Evolutionary conservation across 2,329 filamentous ascomycete genomes (phyloP).

Genomic region (Dactylonectria estremocensis): DNA sequence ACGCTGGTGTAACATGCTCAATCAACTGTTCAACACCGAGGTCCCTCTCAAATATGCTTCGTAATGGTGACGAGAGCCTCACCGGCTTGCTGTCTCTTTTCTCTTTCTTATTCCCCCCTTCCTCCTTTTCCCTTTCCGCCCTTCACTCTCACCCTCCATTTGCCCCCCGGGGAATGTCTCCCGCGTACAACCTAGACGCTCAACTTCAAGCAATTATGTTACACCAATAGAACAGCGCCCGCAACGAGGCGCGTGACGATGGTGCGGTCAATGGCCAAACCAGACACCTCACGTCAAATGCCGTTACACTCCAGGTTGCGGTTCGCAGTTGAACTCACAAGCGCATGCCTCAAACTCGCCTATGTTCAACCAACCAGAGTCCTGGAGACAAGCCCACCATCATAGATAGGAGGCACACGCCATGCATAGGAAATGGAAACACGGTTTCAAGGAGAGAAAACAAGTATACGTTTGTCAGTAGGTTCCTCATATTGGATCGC

Average conservation of each 20-base stretch:
- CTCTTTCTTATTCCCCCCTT: neutral
- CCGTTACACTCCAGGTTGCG: constrained; percentile 38
- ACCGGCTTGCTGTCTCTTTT: neutral
- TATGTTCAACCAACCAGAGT: constrained; percentile 40
- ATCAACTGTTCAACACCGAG: neutral
- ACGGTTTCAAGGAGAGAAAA: neutral
- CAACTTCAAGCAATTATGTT: constrained; percentile 18
- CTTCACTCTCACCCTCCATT: too few species aligned
- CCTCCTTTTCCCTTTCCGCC: neutral
- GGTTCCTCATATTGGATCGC: neutral
- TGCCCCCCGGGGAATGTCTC: neutral
- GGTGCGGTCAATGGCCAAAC: constrained; percentile 4
- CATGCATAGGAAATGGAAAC: neutral
- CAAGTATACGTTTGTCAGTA: neutral
- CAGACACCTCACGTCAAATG: constrained; percentile 24
- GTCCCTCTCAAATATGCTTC: neutral
- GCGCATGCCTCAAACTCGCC: constrained; percentile 36
- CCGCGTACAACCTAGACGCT: neutral
- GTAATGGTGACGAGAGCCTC: neutral
- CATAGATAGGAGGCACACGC: neutral
- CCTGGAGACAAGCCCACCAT: neutral
- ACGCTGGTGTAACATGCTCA: neutral
- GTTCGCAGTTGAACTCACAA: constrained; percentile 20
- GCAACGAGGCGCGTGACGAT: constrained; percentile 36
- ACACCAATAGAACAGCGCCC: constrained; percentile 36